These are phyloP conservation scores for Talaromyces sp. DNA, from an alignment of 2,329 filamentous ascomycete species.

Conservation along the genomic window DNA sequence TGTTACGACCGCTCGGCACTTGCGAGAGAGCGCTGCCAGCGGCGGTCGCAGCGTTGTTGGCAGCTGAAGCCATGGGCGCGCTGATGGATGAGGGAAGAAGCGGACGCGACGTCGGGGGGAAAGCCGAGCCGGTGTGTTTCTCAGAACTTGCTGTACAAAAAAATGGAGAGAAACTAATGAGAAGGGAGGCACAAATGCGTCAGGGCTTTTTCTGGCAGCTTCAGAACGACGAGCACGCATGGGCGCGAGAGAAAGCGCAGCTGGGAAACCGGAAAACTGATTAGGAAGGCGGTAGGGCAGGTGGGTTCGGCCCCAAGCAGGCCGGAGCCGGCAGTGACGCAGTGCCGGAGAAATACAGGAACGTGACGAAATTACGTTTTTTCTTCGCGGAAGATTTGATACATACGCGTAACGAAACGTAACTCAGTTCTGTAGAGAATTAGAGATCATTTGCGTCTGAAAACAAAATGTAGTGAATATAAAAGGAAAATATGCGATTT, in stretches of 20 bases:
- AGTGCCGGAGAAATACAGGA: not conserved
- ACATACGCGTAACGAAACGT: not conserved
- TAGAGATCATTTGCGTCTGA: not conserved
- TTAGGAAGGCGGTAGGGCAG: conserved; percentile 3
- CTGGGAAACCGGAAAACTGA: not conserved
- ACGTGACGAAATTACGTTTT: not conserved
- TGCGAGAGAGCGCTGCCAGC: conserved; percentile 19
- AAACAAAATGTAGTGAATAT: not conserved
- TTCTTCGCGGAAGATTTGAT: not conserved
- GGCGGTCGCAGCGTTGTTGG: conserved; percentile 23
- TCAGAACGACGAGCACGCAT: not conserved
- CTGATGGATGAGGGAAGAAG: not conserved
- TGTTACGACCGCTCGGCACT: conserved; percentile 27
- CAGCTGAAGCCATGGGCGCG: conserved; percentile 12
- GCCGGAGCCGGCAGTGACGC: not conserved
- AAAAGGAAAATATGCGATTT: not conserved
- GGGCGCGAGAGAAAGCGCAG: not conserved
- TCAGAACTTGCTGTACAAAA: not conserved
- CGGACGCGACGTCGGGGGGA: not conserved
- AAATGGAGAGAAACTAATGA: not conserved
- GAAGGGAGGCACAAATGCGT: not conserved
- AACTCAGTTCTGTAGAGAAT: no score
- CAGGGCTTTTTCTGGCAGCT: not conserved
- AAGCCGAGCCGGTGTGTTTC: not conserved
- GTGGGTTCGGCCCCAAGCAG: not conserved